Conservation (phyloP, 2,329 filamentous ascomycete species). For the Verticillium nubilum region DNA sequence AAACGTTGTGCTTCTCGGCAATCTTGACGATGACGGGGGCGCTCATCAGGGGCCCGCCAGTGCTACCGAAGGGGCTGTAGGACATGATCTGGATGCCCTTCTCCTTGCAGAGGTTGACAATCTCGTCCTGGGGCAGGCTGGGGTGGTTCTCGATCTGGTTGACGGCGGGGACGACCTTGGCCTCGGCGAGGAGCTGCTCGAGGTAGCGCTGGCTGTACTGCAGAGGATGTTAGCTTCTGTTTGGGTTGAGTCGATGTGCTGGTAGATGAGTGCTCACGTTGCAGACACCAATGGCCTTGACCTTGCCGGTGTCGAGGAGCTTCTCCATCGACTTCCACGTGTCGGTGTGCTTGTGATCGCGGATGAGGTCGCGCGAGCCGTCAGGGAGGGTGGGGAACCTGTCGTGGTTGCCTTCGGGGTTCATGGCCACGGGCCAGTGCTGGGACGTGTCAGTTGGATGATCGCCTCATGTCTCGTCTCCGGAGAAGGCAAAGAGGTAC, state of each 20-base stretch:
- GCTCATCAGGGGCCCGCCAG: constrained; percentile 58
- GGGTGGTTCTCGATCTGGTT: constrained; percentile 76
- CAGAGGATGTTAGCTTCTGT: constrained; percentile 4
- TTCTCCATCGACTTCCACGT: constrained; percentile 76
- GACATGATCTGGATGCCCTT: constrained; percentile 69
- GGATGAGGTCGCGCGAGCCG: constrained; percentile 68
- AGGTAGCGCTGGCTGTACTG: constrained; percentile 52
- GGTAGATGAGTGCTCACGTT: constrained; percentile 33
- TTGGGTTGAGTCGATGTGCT: not conserved
- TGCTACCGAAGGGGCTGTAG: constrained; percentile 63
- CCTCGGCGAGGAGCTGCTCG: constrained; percentile 44
- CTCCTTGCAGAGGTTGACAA: constrained; percentile 61
- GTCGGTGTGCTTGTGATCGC: constrained; percentile 63
- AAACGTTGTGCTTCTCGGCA: constrained; percentile 57
- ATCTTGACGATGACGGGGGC: constrained; percentile 58
- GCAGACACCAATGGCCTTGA: constrained; percentile 47
- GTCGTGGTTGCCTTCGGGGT: constrained; percentile 69
- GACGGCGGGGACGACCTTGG: constrained; percentile 54
- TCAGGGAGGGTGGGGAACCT: constrained; percentile 70
- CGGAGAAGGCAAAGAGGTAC: constrained; percentile 11
- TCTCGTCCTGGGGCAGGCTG: constrained; percentile 64
- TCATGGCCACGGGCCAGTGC: constrained; percentile 81
- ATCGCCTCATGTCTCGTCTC: too few relatives aligned
- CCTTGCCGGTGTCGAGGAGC: constrained; percentile 54
- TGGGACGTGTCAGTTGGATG: constrained; percentile 14